Percentiles rank a stretch among this genome's conserved stretches.
Evolutionary conservation across 495 filamentous ascomycete genomes (phyloP).

Genomic region (Aspergillus avenaceus): DNA sequence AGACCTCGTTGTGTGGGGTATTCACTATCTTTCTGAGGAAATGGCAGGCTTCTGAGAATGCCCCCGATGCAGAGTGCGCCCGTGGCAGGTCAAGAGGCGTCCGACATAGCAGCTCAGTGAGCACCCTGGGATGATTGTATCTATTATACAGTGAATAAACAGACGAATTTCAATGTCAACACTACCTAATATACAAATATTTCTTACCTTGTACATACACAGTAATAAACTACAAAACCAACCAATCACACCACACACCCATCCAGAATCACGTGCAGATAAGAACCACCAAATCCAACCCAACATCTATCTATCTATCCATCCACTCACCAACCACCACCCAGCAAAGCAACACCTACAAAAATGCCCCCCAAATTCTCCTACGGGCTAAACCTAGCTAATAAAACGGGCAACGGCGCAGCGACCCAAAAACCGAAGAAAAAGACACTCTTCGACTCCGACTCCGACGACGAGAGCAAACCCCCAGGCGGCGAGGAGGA

Average conservation of each 20-base stretch:
- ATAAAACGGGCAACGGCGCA: conserved; percentile 25
- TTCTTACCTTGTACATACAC: no score
- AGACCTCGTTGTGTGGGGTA: conserved; percentile 23
- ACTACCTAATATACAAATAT: no score
- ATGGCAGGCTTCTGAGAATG: conserved; percentile 13
- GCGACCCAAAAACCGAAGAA: conserved; percentile 51
- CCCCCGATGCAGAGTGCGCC: not conserved
- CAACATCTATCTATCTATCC: not conserved
- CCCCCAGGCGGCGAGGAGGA: conserved; percentile 21
- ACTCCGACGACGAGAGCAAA: conserved; percentile 35
- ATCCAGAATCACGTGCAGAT: no score
- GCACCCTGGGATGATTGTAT: not conserved
- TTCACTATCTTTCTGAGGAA: conserved; percentile 25
- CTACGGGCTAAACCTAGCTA: conserved; percentile 57
- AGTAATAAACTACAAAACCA: no score
- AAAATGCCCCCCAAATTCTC: conserved; percentile 44
- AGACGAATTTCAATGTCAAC: no score
- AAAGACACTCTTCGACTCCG: conserved; percentile 46
- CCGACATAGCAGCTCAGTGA: not conserved
- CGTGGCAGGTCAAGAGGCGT: no score
- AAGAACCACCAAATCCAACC: not conserved
- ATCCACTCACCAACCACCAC: not conserved
- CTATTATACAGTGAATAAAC: no score
- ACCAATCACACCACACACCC: no score
- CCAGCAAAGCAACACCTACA: not conserved